Conservation (phyloP, 2,329 filamentous ascomycete genomes). For the Sporothrix brasiliensis region DNA sequence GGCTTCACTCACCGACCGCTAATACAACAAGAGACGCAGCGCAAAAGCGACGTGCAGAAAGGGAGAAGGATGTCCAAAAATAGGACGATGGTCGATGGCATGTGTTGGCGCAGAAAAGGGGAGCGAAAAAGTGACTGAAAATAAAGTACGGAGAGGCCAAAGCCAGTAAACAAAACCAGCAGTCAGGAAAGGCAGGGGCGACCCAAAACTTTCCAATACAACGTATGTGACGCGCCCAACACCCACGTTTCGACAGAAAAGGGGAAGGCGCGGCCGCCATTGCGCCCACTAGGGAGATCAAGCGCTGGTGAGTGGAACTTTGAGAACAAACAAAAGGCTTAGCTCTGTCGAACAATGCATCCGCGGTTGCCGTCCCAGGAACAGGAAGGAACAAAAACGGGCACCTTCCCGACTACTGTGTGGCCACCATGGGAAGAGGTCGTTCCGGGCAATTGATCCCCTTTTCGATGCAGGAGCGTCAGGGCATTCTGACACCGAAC, state of each 20-base stretch:
- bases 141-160: background rate
- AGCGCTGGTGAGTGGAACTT: background rate
- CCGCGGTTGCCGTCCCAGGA: constrained; percentile 13
- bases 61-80: constrained; percentile 4
- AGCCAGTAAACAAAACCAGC: background rate
- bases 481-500: background rate
- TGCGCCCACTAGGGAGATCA: background rate
- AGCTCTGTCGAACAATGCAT: constrained; percentile 5
- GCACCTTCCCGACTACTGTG: background rate
- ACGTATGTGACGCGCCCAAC: constrained; percentile 11
- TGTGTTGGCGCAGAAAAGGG: background rate
- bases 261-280: constrained; percentile 19
- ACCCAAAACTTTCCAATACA: constrained; percentile 9
- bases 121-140: background rate
- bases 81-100: background rate
- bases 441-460: background rate
- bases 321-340: constrained; percentile 15
- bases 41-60: background rate
- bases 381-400: constrained; percentile 1
- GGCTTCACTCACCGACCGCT: background rate
- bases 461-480: background rate
- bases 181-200: constrained; percentile 4
- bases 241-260: constrained; percentile 25
- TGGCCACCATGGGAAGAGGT: background rate
- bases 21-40: background rate